Evolutionary conservation across 768 basidiomycete genomes (phyloP).

Genomic region (Leccinum boreale): DNA sequence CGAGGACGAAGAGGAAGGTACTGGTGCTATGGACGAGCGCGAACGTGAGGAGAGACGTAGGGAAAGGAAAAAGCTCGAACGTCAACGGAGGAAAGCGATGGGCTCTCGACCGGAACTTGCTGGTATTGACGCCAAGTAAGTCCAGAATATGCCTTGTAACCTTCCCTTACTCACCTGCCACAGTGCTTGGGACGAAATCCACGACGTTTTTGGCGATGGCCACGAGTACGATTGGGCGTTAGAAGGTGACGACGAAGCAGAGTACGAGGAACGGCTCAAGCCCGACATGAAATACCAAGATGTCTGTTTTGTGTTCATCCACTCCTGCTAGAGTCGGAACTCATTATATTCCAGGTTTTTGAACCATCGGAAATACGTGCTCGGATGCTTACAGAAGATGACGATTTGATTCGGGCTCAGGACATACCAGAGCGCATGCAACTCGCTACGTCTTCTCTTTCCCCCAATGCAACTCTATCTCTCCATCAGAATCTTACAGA

Average conservation of each 20-base stretch:
- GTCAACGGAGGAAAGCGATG: conserved; percentile 61
- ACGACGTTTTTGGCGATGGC: conserved; percentile 95
- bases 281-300: conserved; percentile 83
- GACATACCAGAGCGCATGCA: conserved; percentile 98
- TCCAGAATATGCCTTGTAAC: conserved; percentile 11
- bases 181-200: conserved; percentile 94
- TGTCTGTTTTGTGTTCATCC: conserved; percentile 39
- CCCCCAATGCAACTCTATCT: conserved; percentile 57
- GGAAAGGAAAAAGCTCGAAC: conserved; percentile 60
- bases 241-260: conserved; percentile 66
- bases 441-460: conserved; percentile 81
- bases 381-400: conserved; percentile 86
- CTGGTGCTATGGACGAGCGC: conserved; percentile 73
- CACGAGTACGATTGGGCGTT: conserved; percentile 96
- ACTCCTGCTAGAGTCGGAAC: conserved; percentile 1
- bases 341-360: conserved; percentile 65
- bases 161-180: conserved; percentile 12
- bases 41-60: conserved; percentile 72
- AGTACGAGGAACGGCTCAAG: conserved; percentile 49
- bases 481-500: conserved; percentile 62
- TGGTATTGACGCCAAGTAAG: conserved; percentile 83
- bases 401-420: conserved; percentile 84
- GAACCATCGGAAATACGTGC: conserved; percentile 95
- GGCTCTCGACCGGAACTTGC: conserved; percentile 66
- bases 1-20: conserved; percentile 76